These are phyloP conservation scores for Colletotrichum chlorophyti DNA, from an alignment of 2,329 filamentous ascomycete species.

Conservation along the genomic window DNA sequence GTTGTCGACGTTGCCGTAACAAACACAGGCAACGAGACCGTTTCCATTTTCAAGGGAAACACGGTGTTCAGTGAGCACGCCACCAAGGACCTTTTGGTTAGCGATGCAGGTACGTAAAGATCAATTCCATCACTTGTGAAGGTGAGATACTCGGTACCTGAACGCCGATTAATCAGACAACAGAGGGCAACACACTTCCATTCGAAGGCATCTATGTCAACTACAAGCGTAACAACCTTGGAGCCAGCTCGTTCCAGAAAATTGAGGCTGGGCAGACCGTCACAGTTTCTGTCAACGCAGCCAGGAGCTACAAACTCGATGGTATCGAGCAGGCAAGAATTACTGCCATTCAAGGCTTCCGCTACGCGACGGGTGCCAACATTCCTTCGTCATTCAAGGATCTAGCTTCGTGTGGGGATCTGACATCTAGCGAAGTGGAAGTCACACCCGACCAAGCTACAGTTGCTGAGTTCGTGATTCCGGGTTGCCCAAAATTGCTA, in stretches of 20 bases:
- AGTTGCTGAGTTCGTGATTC: slow-evolving; percentile 2
- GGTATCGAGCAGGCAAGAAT: slow-evolving; percentile 20
- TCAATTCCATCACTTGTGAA: background rate
- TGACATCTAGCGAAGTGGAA: slow-evolving; percentile 14
- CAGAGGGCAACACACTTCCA: slow-evolving; percentile 20
- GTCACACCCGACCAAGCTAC: slow-evolving; percentile 15
- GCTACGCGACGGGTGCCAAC: slow-evolving; percentile 9
- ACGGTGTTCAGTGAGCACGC: slow-evolving; percentile 26
- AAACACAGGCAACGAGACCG: slow-evolving; percentile 23
- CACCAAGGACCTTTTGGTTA: slow-evolving; percentile 26
- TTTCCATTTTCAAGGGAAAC: slow-evolving; percentile 25
- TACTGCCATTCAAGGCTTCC: slow-evolving; percentile 25
- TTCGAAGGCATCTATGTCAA: slow-evolving; percentile 26
- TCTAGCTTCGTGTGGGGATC: slow-evolving; percentile 8
- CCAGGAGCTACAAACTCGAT: slow-evolving; percentile 24
- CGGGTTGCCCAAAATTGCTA: too few species aligned
- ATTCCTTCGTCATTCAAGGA: slow-evolving; percentile 8
- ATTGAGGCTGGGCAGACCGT: slow-evolving; percentile 22
- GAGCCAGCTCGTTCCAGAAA: slow-evolving; percentile 16
- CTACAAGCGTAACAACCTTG: slow-evolving; percentile 23
- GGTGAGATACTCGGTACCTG: accelerated
- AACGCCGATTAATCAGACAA: background rate
- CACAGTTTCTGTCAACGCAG: slow-evolving; percentile 24
- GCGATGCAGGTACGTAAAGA: slow-evolving; percentile 14
- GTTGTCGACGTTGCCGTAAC: slow-evolving; percentile 23